Evolutionary conservation across 345 rosid species (phyloP).

Genomic region (Eucalyptus marginata): DNA sequence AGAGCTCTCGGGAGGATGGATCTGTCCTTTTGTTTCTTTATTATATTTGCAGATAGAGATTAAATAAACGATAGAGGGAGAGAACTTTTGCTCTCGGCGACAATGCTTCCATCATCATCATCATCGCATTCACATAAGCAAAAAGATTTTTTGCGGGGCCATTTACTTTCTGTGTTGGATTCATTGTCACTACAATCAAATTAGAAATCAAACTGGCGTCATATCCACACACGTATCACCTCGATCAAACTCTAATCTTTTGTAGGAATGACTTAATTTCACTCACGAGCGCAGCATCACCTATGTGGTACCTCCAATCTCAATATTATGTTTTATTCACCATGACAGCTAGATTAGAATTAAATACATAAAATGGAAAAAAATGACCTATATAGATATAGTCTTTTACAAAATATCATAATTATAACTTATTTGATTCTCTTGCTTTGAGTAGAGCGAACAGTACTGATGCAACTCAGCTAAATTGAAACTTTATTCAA

Average conservation of each 20-base stretch:
- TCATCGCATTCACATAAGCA: not conserved
- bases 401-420: not conserved
- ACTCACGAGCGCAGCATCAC: not conserved
- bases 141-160: not conserved
- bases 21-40: not conserved
- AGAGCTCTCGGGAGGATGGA: not conserved
- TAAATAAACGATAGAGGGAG: not conserved
- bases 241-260: not conserved
- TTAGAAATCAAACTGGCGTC: not conserved
- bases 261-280: not conserved
- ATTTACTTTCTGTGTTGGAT: not conserved
- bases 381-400: not conserved
- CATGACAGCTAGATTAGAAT: not conserved
- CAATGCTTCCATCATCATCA: not conserved
- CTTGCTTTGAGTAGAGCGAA: not conserved
- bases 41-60: not conserved
- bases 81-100: not conserved
- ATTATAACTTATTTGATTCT: not conserved
- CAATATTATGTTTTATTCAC: not conserved
- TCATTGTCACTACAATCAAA: not conserved
- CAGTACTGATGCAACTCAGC: fast-evolving
- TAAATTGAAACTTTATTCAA: not conserved
- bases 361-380: not conserved
- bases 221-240: not conserved
- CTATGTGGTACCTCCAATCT: not conserved